Percentiles rank a stretch among this genome's conserved stretches.
These are phyloP conservation scores for Linderniella brevidens DNA, from an alignment of 257 asterid species.

Conservation along the genomic window DNA sequence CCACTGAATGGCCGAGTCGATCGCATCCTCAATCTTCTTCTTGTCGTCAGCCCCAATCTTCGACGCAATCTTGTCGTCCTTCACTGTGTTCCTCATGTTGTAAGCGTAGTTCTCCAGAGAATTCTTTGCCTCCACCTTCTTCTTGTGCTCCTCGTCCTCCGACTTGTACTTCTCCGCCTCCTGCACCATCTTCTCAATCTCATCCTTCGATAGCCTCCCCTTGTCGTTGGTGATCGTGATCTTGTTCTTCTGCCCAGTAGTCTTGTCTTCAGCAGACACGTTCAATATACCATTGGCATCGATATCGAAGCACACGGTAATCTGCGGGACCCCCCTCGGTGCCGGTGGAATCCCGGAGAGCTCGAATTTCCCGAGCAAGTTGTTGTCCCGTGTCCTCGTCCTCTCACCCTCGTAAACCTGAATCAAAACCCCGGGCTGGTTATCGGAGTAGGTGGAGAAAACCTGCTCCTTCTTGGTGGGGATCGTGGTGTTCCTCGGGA, in stretches of 20 bases:
- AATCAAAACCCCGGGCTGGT: conserved; percentile 13
- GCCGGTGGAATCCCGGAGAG: conserved; percentile 18
- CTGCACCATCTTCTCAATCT: conserved; percentile 17
- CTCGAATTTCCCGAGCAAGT: conserved; percentile 15
- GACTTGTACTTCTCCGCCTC: conserved; percentile 14
- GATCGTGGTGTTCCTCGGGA: conserved; percentile 16
- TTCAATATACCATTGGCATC: conserved; percentile 17
- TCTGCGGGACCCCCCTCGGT: conserved; percentile 15
- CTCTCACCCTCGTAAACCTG: conserved; percentile 17
- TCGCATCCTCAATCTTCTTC: conserved; percentile 20
- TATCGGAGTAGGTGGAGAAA: conserved; percentile 15
- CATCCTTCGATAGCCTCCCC: conserved; percentile 15
- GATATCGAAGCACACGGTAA: conserved; percentile 14
- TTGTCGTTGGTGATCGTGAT: conserved; percentile 17
- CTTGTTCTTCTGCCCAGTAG: conserved; percentile 17
- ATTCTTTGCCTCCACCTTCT: conserved; percentile 16
- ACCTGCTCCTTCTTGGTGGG: conserved; percentile 18
- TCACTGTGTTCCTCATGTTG: conserved; percentile 18
- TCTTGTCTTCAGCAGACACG: conserved; percentile 17
- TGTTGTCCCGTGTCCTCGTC: conserved; percentile 15
- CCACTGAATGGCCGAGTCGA: conserved; percentile 19
- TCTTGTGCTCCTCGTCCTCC: conserved; percentile 15
- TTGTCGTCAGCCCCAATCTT: conserved; percentile 14
- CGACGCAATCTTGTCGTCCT: conserved; percentile 16
- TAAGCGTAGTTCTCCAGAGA: conserved; percentile 15